A percentile compares a stretch with the other conserved stretches of the same genome.
Evolutionary conservation across 1,139 yeast species (phyloP).

Genomic region (Sugiyamaella japonica): DNA sequence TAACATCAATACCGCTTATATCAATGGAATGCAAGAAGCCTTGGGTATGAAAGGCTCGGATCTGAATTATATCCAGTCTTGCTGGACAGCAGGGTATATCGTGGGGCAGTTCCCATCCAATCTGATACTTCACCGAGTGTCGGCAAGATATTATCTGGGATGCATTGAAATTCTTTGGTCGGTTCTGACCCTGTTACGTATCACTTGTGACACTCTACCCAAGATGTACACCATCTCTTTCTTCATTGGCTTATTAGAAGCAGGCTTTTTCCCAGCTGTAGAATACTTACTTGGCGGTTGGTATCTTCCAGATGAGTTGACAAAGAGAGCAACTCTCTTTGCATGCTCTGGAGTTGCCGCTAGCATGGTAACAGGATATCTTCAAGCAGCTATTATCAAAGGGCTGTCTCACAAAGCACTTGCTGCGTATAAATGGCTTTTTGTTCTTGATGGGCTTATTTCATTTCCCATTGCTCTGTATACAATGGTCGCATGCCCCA

Average conservation of each 20-base stretch:
- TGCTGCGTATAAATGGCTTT: constrained; percentile 51
- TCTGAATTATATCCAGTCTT: constrained; percentile 50
- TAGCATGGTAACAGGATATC: constrained; percentile 49
- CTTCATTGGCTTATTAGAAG: constrained; percentile 54
- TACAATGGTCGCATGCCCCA: constrained; percentile 46
- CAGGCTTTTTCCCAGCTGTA: constrained; percentile 59
- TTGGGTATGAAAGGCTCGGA: constrained; percentile 51
- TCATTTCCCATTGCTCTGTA: constrained; percentile 51
- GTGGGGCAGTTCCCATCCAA: constrained; percentile 62
- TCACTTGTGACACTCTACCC: constrained; percentile 44
- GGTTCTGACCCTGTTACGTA: constrained; percentile 50
- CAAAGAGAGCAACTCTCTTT: constrained; percentile 52
- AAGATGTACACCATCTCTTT: constrained; percentile 55
- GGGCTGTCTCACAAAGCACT: constrained; percentile 40
- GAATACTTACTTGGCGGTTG: constrained; percentile 52
- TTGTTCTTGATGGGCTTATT: constrained; percentile 51
- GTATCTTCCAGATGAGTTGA: constrained; percentile 47
- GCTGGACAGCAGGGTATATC: constrained; percentile 61
- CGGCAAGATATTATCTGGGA: constrained; percentile 56
- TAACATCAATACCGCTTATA: constrained; percentile 50
- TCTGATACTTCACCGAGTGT: constrained; percentile 52
- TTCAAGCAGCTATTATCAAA: constrained; percentile 46
- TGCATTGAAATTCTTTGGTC: constrained; percentile 56
- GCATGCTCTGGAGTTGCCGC: constrained; percentile 49
- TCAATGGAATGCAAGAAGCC: constrained; percentile 59